Percentiles rank a stretch among this genome's conserved stretches.
These are phyloP conservation scores for Metschnikowia henanensis DNA, from an alignment of 805 yeast species.

Conservation along the genomic window DNA sequence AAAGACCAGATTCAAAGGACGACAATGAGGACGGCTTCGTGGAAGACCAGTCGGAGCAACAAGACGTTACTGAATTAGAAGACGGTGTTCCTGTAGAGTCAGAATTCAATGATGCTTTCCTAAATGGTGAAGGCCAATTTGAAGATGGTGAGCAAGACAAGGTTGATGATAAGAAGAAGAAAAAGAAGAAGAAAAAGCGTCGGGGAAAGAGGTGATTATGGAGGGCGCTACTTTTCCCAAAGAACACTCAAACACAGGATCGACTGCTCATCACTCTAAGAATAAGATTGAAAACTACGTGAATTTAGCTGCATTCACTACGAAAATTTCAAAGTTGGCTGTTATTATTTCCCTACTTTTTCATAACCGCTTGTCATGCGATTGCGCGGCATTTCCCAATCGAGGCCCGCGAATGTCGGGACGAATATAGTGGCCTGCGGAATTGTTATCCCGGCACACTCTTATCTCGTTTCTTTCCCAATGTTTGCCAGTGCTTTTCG, in stretches of 20 bases:
- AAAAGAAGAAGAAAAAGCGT: constrained; percentile 31
- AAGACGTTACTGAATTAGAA: not conserved
- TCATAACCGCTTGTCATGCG: too few relatives aligned
- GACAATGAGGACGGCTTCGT: constrained; percentile 5
- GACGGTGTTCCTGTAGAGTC: constrained; percentile 20
- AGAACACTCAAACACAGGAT: too few relatives aligned
- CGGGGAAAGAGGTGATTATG: constrained; percentile 18
- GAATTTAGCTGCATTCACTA: too few relatives aligned
- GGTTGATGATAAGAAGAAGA: constrained; percentile 18
- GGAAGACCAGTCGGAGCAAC: constrained; percentile 4
- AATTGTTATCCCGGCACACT: constrained; percentile 1
- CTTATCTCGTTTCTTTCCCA: constrained; percentile 19
- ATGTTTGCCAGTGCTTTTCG: constrained; percentile 23
- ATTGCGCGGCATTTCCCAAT: not conserved
- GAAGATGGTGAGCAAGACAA: constrained; percentile 9
- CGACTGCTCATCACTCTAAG: too few relatives aligned
- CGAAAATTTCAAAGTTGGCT: too few relatives aligned
- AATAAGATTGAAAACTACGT: too few relatives aligned
- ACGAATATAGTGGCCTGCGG: not conserved
- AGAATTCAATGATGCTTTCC: constrained; percentile 32
- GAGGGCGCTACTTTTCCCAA: not conserved
- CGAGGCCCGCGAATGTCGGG: not conserved
- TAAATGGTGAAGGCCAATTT: constrained; percentile 28
- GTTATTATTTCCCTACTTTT: too few relatives aligned
- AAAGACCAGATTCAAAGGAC: constrained; percentile 8